Base-by-base conservation (phyloP, 2,329 filamentous ascomycete genomes). In the Paramyrothecium roridum region DNA sequence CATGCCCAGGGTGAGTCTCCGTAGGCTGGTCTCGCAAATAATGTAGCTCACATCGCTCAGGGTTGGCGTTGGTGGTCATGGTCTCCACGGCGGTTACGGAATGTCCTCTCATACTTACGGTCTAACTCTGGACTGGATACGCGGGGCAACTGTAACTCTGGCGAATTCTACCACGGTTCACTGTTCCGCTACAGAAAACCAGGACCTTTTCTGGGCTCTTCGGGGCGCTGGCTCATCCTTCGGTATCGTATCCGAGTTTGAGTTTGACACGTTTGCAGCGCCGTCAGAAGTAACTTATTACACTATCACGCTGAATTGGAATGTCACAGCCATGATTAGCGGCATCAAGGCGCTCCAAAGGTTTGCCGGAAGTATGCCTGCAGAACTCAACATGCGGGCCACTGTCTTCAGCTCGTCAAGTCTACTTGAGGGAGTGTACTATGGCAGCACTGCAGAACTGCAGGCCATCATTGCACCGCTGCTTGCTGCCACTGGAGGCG, bases 1-100 rank as follows among this genome's bases (percentile, higher is more conserved):
- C 79, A 1, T 82, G 80, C 58, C 78, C 80, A 3, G 76, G 74
- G 78, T 79, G 60, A 68, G 37, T 43, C 37, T 17, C 37, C 37
- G 37, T 13, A 43, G 16, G 3, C 37, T 37, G 10, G 6, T 30
- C 4, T 30, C 26, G 26, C 26, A 30, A 10, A 30, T 19, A 13
- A 13, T 43, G 13, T 19, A 11, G 23, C 60, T 66, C 8, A 66
- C 49, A 21, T 4, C 10, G n/a, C 0, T 3, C 3, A 66, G 64
- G 22, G 67, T 70, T 22, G 67, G 67, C 0, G 57, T 70, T 8
- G 55, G 64, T 3, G 67, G 67, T 1, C 68, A 67, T 50, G 62
- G 63, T 8, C 56, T 66, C 10, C 65, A 69, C 17, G 67, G 67
- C 26, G 67, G 67, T 17, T 69, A 67, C 50, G 68, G 67, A 21